Evolutionary conservation across 345 rosid species (phyloP).

Genomic region (Populus deltoides): DNA sequence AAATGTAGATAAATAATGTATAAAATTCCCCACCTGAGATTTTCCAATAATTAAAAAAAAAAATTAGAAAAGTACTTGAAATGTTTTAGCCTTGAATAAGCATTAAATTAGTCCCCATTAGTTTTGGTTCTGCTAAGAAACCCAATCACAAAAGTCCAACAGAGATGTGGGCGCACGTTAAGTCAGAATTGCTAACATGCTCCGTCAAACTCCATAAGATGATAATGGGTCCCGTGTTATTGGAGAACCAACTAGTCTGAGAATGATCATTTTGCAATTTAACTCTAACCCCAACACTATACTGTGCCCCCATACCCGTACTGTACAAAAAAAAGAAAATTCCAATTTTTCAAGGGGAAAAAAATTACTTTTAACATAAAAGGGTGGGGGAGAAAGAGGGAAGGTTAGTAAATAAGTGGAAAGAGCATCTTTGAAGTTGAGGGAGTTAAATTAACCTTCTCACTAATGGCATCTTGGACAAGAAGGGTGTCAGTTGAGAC

Average conservation of each 20-base stretch:
- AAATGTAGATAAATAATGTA: slow-evolving; percentile 93
- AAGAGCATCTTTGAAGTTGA: background rate
- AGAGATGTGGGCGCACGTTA: slow-evolving; percentile 33
- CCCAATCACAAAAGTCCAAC: slow-evolving; percentile 19
- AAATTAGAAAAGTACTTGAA: background rate
- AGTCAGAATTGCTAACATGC: slow-evolving; percentile 40
- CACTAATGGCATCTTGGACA: slow-evolving; percentile 99
- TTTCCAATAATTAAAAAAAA: background rate
- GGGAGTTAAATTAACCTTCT: slow-evolving; percentile 53
- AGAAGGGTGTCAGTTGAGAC: slow-evolving; percentile 98
- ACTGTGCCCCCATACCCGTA: slow-evolving; percentile 16
- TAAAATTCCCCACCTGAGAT: slow-evolving; percentile 90
- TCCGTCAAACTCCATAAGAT: slow-evolving; percentile 27
- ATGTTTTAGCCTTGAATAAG: background rate
- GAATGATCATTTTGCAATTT: slow-evolving; percentile 13
- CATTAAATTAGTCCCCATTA: background rate
- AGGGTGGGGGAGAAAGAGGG: background rate
- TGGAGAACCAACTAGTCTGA: slow-evolving; percentile 24
- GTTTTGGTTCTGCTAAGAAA: slow-evolving; percentile 2
- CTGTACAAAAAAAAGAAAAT: background rate
- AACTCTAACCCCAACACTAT: slow-evolving; percentile 19
- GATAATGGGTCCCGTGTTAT: slow-evolving; percentile 46
- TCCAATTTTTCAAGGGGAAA: too few species aligned
- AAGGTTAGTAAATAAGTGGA: slow-evolving; percentile 3
- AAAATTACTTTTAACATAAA: background rate